Evolutionary conservation across 179 eudicot genomes (phyloP).

Genomic region (Silene noctiflora): DNA sequence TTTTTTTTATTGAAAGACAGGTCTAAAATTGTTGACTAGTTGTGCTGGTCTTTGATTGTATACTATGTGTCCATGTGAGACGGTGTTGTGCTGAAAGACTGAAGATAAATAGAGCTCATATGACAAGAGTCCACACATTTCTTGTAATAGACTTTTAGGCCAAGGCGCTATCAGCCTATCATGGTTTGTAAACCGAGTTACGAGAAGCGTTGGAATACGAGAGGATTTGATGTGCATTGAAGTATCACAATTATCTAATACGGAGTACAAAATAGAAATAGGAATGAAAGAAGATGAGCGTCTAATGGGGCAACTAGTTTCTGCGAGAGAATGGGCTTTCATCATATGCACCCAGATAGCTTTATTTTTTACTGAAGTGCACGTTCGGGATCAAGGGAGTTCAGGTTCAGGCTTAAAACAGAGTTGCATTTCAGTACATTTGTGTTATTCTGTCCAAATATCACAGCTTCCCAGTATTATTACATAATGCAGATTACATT

Average conservation of each 20-base stretch:
- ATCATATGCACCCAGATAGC: background rate
- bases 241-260: too few species aligned
- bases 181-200: too few species aligned
- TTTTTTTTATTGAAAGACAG: background rate
- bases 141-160: too few species aligned
- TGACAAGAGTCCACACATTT: too few species aligned
- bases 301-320: background rate
- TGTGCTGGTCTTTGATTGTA: background rate
- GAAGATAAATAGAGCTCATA: too few species aligned
- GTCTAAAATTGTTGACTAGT: background rate
- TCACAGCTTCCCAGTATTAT: conserved; percentile 10
- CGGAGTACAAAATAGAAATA: too few species aligned
- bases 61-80: background rate
- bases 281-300: background rate
- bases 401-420: background rate
- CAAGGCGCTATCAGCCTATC: too few species aligned
- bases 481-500: background rate
- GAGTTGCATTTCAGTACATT: conserved; percentile 51
- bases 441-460: conserved; percentile 13
- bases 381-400: background rate
- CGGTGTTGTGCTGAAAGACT: too few species aligned
- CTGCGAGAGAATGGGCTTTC: too few species aligned
- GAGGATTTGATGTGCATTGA: too few species aligned
- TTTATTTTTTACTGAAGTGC: background rate
- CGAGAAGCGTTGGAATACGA: too few species aligned